These are phyloP conservation scores for Citrus unshiu DNA, from an alignment of 345 rosid species.

Conservation along the genomic window DNA sequence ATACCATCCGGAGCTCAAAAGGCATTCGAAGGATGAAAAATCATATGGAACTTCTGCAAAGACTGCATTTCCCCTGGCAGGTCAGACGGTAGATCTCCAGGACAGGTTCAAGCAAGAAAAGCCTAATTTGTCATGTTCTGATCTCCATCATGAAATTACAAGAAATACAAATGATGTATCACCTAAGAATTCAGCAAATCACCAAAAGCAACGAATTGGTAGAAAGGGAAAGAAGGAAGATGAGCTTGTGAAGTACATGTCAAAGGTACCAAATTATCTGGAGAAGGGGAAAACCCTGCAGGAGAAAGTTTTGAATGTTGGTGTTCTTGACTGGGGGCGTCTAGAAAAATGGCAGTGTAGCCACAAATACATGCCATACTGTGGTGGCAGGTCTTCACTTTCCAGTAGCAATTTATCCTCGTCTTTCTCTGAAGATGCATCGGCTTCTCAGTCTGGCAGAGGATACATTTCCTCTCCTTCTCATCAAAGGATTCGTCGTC, in stretches of 20 bases:
- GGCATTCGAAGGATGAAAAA: conserved; percentile 26
- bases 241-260: conserved; percentile 92
- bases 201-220: conserved; percentile 22
- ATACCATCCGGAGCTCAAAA: conserved; percentile 30
- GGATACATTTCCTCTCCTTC: conserved; percentile 42
- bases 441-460: conserved; percentile 46
- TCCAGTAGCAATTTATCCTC: conserved; percentile 46
- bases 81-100: conserved; percentile 26
- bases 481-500: conserved; percentile 30
- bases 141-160: conserved; percentile 42
- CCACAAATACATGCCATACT: conserved; percentile 38
- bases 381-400: conserved; percentile 39
- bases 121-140: conserved; percentile 40
- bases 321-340: conserved; percentile 92
- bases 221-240: conserved; percentile 36
- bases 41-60: conserved; percentile 29
- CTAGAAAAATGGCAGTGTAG: conserved; percentile 79
- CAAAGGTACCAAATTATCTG: conserved; percentile 75
- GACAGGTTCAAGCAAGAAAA: conserved; percentile 41
- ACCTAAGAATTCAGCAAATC: conserved; percentile 29
- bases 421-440: conserved; percentile 38
- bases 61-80: conserved; percentile 20
- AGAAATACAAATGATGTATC: conserved; percentile 35
- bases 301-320: conserved; percentile 69
- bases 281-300: conserved; percentile 50